phyloP scores from a whole-genome alignment of 2,329 filamentous ascomycete species.

The Penicillium sp. region DNA sequence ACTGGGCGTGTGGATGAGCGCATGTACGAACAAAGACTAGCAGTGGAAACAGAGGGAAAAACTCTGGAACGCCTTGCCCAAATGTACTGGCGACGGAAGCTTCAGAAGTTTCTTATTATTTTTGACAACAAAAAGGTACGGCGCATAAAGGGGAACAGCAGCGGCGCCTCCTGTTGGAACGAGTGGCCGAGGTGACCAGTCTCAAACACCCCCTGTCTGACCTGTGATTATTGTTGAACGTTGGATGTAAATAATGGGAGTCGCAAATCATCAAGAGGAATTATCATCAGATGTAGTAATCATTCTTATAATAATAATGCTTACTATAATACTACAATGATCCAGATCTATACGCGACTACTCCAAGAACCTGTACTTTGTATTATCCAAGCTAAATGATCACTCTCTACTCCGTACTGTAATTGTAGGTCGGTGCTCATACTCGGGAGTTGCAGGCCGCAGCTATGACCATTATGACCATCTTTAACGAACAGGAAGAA shows the following conservation, averaged over 20 bases:
- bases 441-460: conserved; percentile 1
- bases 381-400: neutral
- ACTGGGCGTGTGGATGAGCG: conserved; percentile 15
- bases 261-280: neutral
- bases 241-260: neutral
- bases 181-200: conserved; percentile 24
- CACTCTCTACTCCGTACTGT: neutral
- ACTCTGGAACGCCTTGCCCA: conserved; percentile 5
- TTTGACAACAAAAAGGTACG: neutral
- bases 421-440: neutral
- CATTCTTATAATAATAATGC: neutral
- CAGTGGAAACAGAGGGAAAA: neutral
- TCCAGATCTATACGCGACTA: neutral
- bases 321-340: neutral
- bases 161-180: conserved; percentile 5
- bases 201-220: conserved; percentile 18
- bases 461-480: conserved; percentile 9
- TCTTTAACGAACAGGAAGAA: conserved; percentile 5
- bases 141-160: neutral
- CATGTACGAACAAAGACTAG: conserved; percentile 1
- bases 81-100: conserved; percentile 2
- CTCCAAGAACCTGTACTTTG: neutral
- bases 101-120: neutral
- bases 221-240: neutral
- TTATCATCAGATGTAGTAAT: neutral